Percentiles rank a stretch among this genome's conserved stretches.
phyloP scores from a whole-genome alignment of 305 asterid genomes.

The Fraxinus sp. region DNA sequence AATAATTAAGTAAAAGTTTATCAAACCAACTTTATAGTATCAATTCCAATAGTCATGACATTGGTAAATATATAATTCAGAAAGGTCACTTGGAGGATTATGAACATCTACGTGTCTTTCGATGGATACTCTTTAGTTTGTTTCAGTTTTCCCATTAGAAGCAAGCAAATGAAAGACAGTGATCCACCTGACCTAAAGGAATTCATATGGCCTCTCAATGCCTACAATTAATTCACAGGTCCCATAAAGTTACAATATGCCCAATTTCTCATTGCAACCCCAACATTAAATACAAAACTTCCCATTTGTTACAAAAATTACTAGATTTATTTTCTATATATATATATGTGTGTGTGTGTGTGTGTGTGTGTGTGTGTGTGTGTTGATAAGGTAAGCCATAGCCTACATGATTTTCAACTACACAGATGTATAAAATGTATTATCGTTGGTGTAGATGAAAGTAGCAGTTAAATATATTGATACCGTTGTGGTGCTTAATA shows the following conservation, averaged over 20 bases:
- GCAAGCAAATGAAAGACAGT: constrained; percentile 35
- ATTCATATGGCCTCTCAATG: not conserved
- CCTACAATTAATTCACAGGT: not conserved
- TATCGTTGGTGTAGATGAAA: not conserved
- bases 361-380: no score
- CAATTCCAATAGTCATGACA: not conserved
- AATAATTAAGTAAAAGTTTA: not conserved
- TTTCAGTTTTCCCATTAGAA: constrained; percentile 33
- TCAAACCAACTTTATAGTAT: no score
- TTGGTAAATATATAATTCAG: not conserved
- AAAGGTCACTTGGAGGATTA: not conserved
- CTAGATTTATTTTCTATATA: not conserved
- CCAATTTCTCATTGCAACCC: not conserved
- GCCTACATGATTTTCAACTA: not conserved
- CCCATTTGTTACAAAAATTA: not conserved
- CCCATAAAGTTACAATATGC: not conserved
- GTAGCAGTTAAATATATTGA: not conserved
- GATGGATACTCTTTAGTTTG: not conserved
- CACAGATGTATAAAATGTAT: not conserved
- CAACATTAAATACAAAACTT: not conserved
- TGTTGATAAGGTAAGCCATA: not conserved
- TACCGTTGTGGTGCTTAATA: not conserved
- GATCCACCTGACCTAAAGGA: constrained; percentile 15
- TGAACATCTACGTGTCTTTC: not conserved
- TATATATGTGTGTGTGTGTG: no score